Percentiles rank a stretch among this genome's conserved stretches.
phyloP scores from a whole-genome alignment of 306 rosid genomes.

The Abrus pulchellus region DNA sequence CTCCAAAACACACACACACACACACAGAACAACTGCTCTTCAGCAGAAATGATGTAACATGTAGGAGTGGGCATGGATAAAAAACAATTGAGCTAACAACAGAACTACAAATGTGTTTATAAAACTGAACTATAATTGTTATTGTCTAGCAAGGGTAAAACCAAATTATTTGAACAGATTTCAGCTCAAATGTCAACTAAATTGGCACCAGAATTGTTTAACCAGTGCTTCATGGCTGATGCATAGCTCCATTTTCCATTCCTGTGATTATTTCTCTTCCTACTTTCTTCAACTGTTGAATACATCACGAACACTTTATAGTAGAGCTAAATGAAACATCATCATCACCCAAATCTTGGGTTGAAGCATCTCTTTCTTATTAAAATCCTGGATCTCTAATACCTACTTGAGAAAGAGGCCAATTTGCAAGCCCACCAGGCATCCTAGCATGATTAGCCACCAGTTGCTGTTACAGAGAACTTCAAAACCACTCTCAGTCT shows the following conservation, averaged over 20 bases:
- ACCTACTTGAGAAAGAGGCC: neutral
- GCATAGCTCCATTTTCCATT: neutral
- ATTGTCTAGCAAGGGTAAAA: neutral
- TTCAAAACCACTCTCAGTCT: neutral
- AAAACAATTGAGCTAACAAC: neutral
- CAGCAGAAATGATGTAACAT: neutral
- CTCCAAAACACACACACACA: neutral
- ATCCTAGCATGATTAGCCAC: neutral
- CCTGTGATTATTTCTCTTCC: neutral
- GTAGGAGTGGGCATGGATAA: too few species aligned
- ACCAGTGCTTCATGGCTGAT: neutral
- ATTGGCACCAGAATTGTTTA: neutral
- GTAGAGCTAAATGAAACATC: neutral
- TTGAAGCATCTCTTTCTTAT: conserved; percentile 5
- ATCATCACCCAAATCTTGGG: neutral
- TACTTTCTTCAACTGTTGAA: neutral
- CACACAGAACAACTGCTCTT: neutral
- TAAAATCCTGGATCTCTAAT: conserved; percentile 14
- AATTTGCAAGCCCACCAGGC: neutral
- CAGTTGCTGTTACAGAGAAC: neutral
- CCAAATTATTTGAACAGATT: neutral
- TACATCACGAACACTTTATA: neutral
- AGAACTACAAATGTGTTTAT: neutral
- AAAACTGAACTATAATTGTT: neutral
- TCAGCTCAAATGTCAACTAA: neutral